Percentiles rank a stretch among this genome's conserved stretches.
These are phyloP conservation scores for Psilocybe sp. DNA, from an alignment of 768 basidiomycete genomes.

Conservation along the genomic window DNA sequence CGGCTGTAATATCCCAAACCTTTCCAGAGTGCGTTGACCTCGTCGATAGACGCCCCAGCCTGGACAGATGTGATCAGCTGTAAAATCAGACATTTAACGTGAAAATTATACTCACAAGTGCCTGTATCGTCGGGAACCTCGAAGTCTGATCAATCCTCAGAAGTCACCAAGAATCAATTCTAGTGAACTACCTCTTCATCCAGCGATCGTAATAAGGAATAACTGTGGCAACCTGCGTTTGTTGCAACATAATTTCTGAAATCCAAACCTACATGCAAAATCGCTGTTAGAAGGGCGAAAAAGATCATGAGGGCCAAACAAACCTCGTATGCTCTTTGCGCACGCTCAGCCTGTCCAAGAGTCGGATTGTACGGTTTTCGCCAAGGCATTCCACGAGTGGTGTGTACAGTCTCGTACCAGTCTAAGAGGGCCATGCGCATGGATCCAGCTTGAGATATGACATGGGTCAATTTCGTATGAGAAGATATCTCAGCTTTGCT, in stretches of 20 bases:
- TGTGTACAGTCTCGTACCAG: constrained; percentile 75
- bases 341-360: constrained; percentile 53
- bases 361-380: constrained; percentile 65
- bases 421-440: constrained; percentile 49
- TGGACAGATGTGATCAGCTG: constrained; percentile 21
- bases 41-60: constrained; percentile 73
- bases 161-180: constrained; percentile 5
- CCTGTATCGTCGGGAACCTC: constrained; percentile 80
- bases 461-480: constrained; percentile 50
- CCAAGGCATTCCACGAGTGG: constrained; percentile 88
- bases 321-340: constrained; percentile 92
- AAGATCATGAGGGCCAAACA: constrained; percentile 1
- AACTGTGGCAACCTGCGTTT: constrained; percentile 92
- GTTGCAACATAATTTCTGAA: constrained; percentile 94
- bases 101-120: constrained; percentile 51
- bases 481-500: constrained; percentile 10
- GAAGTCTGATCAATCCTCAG: constrained; percentile 9
- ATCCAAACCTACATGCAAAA: constrained; percentile 66
- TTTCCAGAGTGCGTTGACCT: constrained; percentile 89
- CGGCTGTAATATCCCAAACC: constrained; percentile 90
- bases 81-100: constrained; percentile 9
- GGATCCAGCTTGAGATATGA: constrained; percentile 35
- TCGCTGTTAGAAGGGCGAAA: constrained; percentile 2
- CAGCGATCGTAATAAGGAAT: constrained; percentile 90
- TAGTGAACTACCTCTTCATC: constrained; percentile 66